Base-by-base conservation (phyloP, 1,284 basidiomycete genomes). In the Marasmius oreades region DNA sequence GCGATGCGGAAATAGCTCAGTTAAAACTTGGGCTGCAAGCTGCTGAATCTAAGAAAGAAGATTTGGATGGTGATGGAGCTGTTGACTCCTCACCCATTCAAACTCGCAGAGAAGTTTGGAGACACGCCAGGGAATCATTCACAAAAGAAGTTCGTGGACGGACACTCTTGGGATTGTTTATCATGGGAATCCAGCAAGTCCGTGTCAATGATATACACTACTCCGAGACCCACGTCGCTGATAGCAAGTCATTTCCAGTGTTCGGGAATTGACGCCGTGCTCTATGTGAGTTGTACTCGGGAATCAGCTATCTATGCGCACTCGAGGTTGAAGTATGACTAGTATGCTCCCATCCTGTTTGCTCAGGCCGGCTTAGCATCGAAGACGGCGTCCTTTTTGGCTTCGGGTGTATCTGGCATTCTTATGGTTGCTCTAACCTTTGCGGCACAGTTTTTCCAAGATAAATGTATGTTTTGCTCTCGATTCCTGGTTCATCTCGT, bases 271-370 rank as follows among this genome's bases (percentile, higher is more conserved):
- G 72, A 75, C 57, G 67, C 69, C 44, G 73, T 74, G n/a, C 66
- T 71, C 33, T 68, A 67, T 59, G 58, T 70, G 39, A 53, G 67
- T 59, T 1, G 5, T 24, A 10, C 18, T 44, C 26, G 33, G 18
- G 18, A 37, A n/a, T 51, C 53, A 51, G 51, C 3, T 34, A 67
- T 59, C 63, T 66, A 51, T 65, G 66, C 60, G 66, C 57, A 5
- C 62, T n/a, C n/a, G n/a, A n/a, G n/a, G 64, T 23, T 56, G 20
- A 51, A 22, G 45, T 24, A 10, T 53, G 39, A 66, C n/a, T 69
- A 80, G 67, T 82, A 78, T 57, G 80, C 79, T 0, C 80, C 81
- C 0, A 69, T 77, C 2, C 66, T 82, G 16, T 83, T 83, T 62
- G 65, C 73, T 4, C 79, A 80, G 64, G 79, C 78, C 1, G 77